Percentiles rank a stretch among this genome's conserved stretches.
Conservation (phyloP, 495 filamentous ascomycete species). For the Trichoderma virens region DNA sequence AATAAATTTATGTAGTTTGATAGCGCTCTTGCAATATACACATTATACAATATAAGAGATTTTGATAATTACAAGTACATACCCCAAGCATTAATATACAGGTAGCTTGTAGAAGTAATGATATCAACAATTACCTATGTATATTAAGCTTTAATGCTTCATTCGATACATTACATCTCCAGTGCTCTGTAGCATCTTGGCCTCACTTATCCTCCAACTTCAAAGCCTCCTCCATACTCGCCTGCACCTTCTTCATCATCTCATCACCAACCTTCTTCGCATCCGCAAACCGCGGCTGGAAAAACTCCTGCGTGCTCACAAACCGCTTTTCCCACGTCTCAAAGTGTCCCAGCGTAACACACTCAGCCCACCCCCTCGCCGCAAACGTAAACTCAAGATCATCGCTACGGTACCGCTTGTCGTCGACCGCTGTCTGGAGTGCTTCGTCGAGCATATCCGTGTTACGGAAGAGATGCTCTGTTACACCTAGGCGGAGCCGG, state of each 20-base stretch:
- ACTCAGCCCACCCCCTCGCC: conserved; percentile 88
- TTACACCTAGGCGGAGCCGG: conserved; percentile 94
- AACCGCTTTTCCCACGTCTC: conserved; percentile 86
- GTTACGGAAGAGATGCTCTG: conserved; percentile 90
- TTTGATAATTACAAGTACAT: too few species aligned
- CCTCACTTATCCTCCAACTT: neutral
- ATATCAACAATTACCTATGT: too few species aligned
- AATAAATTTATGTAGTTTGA: too few species aligned
- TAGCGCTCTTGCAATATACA: too few species aligned
- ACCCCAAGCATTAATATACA: too few species aligned
- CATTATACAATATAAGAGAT: too few species aligned
- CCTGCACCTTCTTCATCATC: conserved; percentile 93
- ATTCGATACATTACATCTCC: too few species aligned
- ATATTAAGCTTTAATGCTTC: too few species aligned
- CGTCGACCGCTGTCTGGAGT: conserved; percentile 76
- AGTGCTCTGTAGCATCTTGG: too few species aligned
- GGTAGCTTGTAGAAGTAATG: too few species aligned
- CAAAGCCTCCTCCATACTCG: conserved; percentile 45
- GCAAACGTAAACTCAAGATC: conserved; percentile 97
- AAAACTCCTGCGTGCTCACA: conserved; percentile 79
- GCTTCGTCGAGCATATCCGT: conserved; percentile 75
- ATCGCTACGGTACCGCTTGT: conserved; percentile 79
- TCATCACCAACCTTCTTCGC: conserved; percentile 82
- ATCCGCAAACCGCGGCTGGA: conserved; percentile 78
- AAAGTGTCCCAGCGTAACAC: conserved; percentile 84